These are phyloP conservation scores for Poteriospumella lacustris DNA, from an alignment of 108 stramenopile species.

Conservation along the genomic window DNA sequence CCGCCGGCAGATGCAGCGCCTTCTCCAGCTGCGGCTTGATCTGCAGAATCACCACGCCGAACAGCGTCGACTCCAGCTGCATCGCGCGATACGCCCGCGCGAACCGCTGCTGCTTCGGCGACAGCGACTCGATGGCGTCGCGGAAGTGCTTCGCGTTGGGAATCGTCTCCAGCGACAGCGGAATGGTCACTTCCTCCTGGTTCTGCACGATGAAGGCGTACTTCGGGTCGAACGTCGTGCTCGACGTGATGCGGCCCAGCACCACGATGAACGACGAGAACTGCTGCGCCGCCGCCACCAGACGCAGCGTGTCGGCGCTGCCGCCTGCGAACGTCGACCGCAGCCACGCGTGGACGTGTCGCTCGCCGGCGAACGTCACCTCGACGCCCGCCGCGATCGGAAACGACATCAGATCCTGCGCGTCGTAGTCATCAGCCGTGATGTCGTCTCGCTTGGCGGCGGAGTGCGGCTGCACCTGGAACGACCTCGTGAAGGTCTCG, in stretches of 20 bases:
- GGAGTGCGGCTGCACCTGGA: too few relatives aligned
- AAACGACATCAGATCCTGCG: conserved; percentile 16
- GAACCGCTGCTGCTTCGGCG: conserved; percentile 74
- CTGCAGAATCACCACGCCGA: conserved; percentile 70
- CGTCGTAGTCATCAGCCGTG: too few relatives aligned
- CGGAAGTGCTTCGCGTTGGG: conserved; percentile 78
- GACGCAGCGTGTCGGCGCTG: background rate
- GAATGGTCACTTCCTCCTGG: conserved; percentile 78
- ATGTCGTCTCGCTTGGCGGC: too few relatives aligned
- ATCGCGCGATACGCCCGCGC: conserved; percentile 66
- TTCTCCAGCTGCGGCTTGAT: conserved; percentile 76
- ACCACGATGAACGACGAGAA: conserved; percentile 17
- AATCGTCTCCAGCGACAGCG: conserved; percentile 64
- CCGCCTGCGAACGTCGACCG: background rate
- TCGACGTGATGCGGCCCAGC: conserved; percentile 63
- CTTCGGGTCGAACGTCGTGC: conserved; percentile 62
- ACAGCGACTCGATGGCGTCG: conserved; percentile 71
- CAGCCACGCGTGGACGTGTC: background rate
- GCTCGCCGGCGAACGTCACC: background rate
- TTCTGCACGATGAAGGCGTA: conserved; percentile 75
- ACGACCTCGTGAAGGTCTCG: too few relatives aligned
- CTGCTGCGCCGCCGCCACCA: background rate
- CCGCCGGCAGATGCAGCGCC: conserved; percentile 58
- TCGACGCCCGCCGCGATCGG: background rate
- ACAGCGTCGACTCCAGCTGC: conserved; percentile 72